Evolutionary conservation across 495 filamentous ascomycete genomes (phyloP), one percentile per base, ranked within the genome.

Genomic region (Podospora anserina): DNA sequence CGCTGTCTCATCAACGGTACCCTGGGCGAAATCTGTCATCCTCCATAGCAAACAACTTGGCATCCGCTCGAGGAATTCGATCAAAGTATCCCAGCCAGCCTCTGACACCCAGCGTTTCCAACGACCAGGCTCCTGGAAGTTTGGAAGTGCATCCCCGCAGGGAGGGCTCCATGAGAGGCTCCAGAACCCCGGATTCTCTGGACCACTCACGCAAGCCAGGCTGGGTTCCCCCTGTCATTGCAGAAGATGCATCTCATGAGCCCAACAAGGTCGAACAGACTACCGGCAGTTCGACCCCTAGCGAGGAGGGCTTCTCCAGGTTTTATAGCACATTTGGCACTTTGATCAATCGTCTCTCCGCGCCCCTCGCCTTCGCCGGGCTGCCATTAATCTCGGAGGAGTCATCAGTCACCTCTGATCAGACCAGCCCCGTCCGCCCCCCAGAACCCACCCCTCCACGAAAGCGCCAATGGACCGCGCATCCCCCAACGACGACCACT

Each of bases 261-360:
- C 27, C 68, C 27, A 49, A 11, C 39, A 49, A 49, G 15, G 39
- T 49, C 13, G 39, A 49, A 49, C 39, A 49, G 39, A 49, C 1
- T 13, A 13, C 34, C 16, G 63, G n/a, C 26, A 53, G 28, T 23
- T 23, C 69, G 16, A 56, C 61, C 16, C 71, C 77, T 0, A 81
- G 77, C n/a, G 93, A 96, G 9, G 93, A 96, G 62, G 84, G 89
- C 0, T 99, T 97, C 76, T 88, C 92, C 39, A 85, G 88, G 64
- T 99, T 98, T 74, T 99, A 97, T 79, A 92, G 85, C 65, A 92
- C 90, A 19, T 92, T 97, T 74, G 93, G 92, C 63, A 89, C 83
- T 54, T 84, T 97, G 26, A 89, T 97, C 72, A 91, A 90, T 63
- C 80, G 86, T 62, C 86, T 99, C 3, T 96, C 94, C 5, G 92